Evolutionary conservation across 371 early-diverging fungal genomes (phyloP), one percentile per base, ranked within the genome.

Genomic region (Capillidium heterosporum): DNA sequence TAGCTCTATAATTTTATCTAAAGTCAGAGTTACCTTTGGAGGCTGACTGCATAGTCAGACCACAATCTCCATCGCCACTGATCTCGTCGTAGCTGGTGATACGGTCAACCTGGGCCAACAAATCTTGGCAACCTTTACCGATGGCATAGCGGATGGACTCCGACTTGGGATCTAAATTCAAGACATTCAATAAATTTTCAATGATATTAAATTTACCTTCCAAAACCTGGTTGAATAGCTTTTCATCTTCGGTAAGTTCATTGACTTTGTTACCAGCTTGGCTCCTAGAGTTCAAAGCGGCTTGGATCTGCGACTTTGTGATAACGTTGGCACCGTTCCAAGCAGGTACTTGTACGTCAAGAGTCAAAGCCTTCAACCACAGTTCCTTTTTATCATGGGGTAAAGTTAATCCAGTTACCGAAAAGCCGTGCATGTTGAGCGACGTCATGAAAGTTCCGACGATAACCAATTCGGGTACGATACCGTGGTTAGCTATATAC

Each of bases 31-130:
- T 64, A 71, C 72, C 71, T 46, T 60, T 66, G 21, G 79, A 84
- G 8, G 83, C 87, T 4, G 76, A 67, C 29, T 75, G 70, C 43
- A 89, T 62, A 0, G 85, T 83, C 13, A 71, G 67, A 5, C 89
- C 89, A 59, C 89, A 89, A 59, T 88, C 89, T 17, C 89, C 89
- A 61, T 89, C 89, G 17, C 89, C 89, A 52, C 76, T 69, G 41
- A 84, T 58, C 40, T 79, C 76, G 59, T 89, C 89, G 46, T 73
- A 75, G 17, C 63, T 61, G 4, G 86, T 86, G 32, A 89, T 71
- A 21, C 75, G 67, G 2, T 84, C 81, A n/a, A 40, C n/a, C 8
- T 10, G n/a, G 11, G 8, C 11, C n/a, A 40, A 40, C 11, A 40
- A n/a, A 40, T 40, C 11, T n/a, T 40, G 8, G 40, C 40, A 40